Evolutionary conservation across 495 filamentous ascomycete genomes (phyloP).

Genomic region (Aspergillus haitiensis): DNA sequence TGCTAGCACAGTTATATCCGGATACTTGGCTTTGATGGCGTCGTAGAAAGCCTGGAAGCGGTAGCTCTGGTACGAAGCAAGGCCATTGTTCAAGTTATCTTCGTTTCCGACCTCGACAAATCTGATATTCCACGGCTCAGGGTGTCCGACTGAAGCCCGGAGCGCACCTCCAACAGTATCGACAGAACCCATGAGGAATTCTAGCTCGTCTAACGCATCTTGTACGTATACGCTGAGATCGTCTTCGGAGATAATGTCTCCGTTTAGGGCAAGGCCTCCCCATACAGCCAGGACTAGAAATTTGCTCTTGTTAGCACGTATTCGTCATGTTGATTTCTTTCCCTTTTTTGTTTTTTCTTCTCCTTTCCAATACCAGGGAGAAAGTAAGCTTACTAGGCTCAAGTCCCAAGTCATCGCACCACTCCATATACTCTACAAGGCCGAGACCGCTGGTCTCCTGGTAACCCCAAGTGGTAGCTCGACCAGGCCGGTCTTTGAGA

Average conservation of each 20-base stretch:
- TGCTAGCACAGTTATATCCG: constrained; percentile 49
- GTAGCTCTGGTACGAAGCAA: constrained; percentile 42
- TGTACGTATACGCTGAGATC: constrained; percentile 45
- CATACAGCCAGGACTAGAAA: constrained; percentile 56
- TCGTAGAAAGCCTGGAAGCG: constrained; percentile 46
- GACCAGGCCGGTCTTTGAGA: constrained; percentile 60
- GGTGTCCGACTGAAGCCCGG: constrained; percentile 48
- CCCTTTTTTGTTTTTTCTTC: too few relatives aligned
- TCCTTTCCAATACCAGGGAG: too few relatives aligned
- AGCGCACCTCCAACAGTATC: constrained; percentile 44
- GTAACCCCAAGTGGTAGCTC: constrained; percentile 19
- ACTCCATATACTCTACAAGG: constrained; percentile 61
- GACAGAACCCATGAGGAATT: constrained; percentile 44
- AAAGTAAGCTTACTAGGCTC: constrained; percentile 44
- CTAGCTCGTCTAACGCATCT: constrained; percentile 64
- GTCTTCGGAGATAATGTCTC: constrained; percentile 36
- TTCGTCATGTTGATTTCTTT: background rate
- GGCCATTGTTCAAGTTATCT: constrained; percentile 47
- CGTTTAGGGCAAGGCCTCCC: constrained; percentile 59
- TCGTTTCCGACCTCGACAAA: constrained; percentile 59
- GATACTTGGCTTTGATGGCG: constrained; percentile 51
- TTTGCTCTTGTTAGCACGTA: constrained; percentile 3
- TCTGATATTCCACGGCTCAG: constrained; percentile 47
- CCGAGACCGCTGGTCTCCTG: constrained; percentile 1
- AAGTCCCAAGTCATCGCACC: constrained; percentile 61